Evolutionary conservation across 805 yeast genomes (phyloP).

Genomic region (Huiozyma naganishii): DNA sequence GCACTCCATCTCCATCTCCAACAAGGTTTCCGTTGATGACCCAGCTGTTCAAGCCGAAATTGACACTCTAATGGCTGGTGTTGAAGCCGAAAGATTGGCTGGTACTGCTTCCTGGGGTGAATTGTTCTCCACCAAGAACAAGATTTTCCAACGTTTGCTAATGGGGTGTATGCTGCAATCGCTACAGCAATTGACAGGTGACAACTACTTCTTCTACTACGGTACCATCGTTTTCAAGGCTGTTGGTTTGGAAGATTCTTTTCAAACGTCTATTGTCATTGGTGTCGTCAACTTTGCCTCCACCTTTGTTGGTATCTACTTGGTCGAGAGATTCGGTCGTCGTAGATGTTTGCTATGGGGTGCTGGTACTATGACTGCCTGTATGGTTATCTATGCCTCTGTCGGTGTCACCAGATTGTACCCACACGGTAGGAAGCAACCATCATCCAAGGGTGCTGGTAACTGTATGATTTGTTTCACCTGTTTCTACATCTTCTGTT

Average conservation of each 20-base stretch:
- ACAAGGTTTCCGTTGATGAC: conserved; percentile 43
- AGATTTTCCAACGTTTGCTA: conserved; percentile 35
- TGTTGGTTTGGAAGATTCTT: conserved; percentile 49
- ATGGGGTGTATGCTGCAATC: conserved; percentile 50
- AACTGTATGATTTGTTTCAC: conserved; percentile 61
- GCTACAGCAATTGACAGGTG: conserved; percentile 60
- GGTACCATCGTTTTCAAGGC: conserved; percentile 53
- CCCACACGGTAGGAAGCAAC: conserved; percentile 27
- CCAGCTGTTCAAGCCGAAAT: conserved; percentile 47
- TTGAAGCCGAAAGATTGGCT: conserved; percentile 47
- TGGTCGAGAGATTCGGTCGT: conserved; percentile 47
- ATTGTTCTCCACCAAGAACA: conserved; percentile 56
- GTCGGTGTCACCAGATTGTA: conserved; percentile 44
- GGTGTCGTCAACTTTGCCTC: conserved; percentile 53
- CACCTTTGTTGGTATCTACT: conserved; percentile 41
- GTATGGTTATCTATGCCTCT: conserved; percentile 37
- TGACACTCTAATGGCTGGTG: conserved; percentile 46
- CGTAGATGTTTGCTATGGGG: conserved; percentile 38
- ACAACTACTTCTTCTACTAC: conserved; percentile 57
- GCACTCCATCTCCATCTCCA: conserved; percentile 40
- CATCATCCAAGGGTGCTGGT: conserved; percentile 42
- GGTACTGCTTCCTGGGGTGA: conserved; percentile 60
- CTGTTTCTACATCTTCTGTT: conserved; percentile 61
- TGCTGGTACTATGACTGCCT: conserved; percentile 37
- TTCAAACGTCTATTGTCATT: conserved; percentile 46